Conservation (phyloP, 768 basidiomycete species). For the Macrolepiota dolichaula region DNA sequence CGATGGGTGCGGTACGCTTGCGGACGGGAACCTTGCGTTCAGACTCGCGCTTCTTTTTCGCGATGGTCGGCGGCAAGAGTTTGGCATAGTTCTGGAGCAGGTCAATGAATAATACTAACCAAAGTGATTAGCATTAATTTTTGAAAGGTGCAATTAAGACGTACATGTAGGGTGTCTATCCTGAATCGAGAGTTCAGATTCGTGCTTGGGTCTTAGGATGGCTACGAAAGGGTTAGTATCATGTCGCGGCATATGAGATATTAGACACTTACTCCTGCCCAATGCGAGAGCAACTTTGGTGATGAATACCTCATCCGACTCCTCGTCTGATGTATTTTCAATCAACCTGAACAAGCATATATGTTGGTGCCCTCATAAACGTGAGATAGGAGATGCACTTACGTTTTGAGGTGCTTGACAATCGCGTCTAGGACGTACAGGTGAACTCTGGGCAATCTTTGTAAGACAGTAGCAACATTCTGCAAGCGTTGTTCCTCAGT, state of each 20-base stretch:
- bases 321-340: slow-evolving; percentile 63
- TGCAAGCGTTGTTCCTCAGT: slow-evolving; percentile 60
- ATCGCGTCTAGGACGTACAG: slow-evolving; percentile 77
- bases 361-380: slow-evolving; percentile 3
- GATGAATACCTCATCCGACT: slow-evolving; percentile 75
- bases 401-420: slow-evolving; percentile 74
- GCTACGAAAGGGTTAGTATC: slow-evolving; percentile 36
- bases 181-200: slow-evolving; percentile 84
- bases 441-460: slow-evolving; percentile 74
- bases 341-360: slow-evolving; percentile 53
- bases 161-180: slow-evolving; percentile 82
- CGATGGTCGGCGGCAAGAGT: slow-evolving; percentile 78
- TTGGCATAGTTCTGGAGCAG: slow-evolving; percentile 71
- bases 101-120: slow-evolving; percentile 78
- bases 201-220: slow-evolving; percentile 77
- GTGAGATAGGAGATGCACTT: slow-evolving; percentile 21
- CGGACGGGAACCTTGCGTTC: slow-evolving; percentile 80
- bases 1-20: slow-evolving; percentile 84
- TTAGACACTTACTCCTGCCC: slow-evolving; percentile 68
- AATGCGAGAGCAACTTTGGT: slow-evolving; percentile 86
- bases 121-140: slow-evolving; percentile 1
- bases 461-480: slow-evolving; percentile 59
- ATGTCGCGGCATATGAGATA: neutral
- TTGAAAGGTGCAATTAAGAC: slow-evolving; percentile 18
- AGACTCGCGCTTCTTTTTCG: slow-evolving; percentile 82